Evolutionary conservation across 2,329 filamentous ascomycete species (phyloP), one percentile per base, ranked within the genome.

Genomic region (Clonostachys rhizophaga): DNA sequence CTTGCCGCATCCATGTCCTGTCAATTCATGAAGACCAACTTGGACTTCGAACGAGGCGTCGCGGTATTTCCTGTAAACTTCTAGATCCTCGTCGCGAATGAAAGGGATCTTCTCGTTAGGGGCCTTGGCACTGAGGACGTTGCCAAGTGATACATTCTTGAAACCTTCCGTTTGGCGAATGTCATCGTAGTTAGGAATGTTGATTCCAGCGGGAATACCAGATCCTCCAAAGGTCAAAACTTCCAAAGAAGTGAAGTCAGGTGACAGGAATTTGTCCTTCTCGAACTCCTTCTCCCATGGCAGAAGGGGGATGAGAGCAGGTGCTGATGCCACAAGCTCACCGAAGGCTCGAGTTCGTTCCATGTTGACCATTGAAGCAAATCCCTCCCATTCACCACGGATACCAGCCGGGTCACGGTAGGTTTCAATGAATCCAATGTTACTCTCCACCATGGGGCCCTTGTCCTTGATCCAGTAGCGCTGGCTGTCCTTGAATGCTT

Each of bases 221-320:
- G 75, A 84, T 45, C 74, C 80, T 48, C 65, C 67, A 56, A 96
- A 96, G 1, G 87, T 90, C 50, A 96, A 69, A 4, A 96, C 91
- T 65, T 99, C 94, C 2, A 97, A 76, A 10, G 88, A 94, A 1
- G 94, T 97, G 62, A 99, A 99, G 64, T 99, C 94, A 0, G 94
- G 94, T 45, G 89, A 92, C 35, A 95, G 70, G 67, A 99, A 99
- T 60, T 87, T 91, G 72, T 96, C 91, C 68, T 97, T 97, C 64
- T 99, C 94, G 55, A 97, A 99, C 1, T 89, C 87, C 42, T 81
- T 79, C 35, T 76, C 73, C 94, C 94, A 99, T 0, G 94, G 94
- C 13, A 99, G 73, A 52, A 95, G 83, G 7, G 91, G 89, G 45
- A 99, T 96, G 62, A 96, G 84, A 42, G 75, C 74, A 11, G 91